A percentile compares a stretch with the other conserved stretches of the same genome.
Evolutionary conservation across 1,139 yeast genomes (phyloP).

Genomic region (Suhomyces guaymorum): DNA sequence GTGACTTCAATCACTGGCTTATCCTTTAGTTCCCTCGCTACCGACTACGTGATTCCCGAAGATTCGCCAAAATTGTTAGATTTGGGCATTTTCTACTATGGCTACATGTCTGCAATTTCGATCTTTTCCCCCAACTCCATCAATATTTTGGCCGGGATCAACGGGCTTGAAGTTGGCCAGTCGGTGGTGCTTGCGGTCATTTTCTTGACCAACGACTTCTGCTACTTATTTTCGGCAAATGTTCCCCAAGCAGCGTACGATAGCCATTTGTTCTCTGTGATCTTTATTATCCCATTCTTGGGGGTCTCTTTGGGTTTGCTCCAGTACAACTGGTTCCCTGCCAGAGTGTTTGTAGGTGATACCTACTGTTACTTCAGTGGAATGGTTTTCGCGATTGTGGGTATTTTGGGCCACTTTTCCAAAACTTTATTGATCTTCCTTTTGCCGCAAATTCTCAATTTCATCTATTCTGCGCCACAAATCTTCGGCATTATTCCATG

Average conservation of each 20-base stretch:
- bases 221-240: slow-evolving; percentile 54
- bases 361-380: slow-evolving; percentile 98
- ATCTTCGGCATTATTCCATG: slow-evolving; percentile 83
- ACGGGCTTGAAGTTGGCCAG: slow-evolving; percentile 96
- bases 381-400: slow-evolving; percentile 97
- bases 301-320: slow-evolving; percentile 82
- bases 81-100: slow-evolving; percentile 76
- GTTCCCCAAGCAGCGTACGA: slow-evolving; percentile 65
- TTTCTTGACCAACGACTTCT: slow-evolving; percentile 71
- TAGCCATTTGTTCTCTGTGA: slow-evolving; percentile 79
- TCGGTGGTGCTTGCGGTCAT: slow-evolving; percentile 74
- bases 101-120: slow-evolving; percentile 87
- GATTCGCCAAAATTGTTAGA: slow-evolving; percentile 56
- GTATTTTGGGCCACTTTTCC: slow-evolving; percentile 93
- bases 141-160: slow-evolving; percentile 92
- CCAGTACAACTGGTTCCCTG: slow-evolving; percentile 86
- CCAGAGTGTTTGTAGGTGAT: slow-evolving; percentile 93
- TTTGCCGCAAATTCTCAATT: slow-evolving; percentile 87
- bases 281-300: slow-evolving; percentile 78
- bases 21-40: slow-evolving; percentile 38
- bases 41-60: slow-evolving; percentile 33
- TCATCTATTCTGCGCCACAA: slow-evolving; percentile 87
- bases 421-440: slow-evolving; percentile 85
- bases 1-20: slow-evolving; percentile 41
- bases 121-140: slow-evolving; percentile 97